Conservation (phyloP, 106 monocot species). For the Vanilla planifolia region DNA sequence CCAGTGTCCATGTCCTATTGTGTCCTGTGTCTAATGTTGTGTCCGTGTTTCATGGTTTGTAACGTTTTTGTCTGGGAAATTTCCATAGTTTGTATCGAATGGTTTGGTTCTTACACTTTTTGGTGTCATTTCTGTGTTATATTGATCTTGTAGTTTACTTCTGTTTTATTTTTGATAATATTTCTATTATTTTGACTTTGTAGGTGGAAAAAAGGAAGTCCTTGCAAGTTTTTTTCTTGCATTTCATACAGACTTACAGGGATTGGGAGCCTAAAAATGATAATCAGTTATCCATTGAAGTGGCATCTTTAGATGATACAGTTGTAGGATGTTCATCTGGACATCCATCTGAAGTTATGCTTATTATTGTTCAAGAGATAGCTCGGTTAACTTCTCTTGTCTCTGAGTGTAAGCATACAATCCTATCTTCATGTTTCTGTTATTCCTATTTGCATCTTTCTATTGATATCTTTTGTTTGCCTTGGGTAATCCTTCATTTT, state of each 20-base stretch:
- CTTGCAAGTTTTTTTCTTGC: constrained; percentile 70
- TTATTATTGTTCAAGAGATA: constrained; percentile 87
- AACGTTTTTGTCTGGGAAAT: not conserved
- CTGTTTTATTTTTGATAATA: too few species aligned
- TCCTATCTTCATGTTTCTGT: constrained; percentile 1
- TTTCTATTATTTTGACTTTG: constrained; percentile 10
- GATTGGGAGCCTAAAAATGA: constrained; percentile 74
- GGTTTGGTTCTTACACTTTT: not conserved
- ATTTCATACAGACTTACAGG: constrained; percentile 73
- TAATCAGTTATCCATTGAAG: constrained; percentile 22
- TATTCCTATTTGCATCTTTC: not conserved
- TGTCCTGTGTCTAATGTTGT: too few species aligned
- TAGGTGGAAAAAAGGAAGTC: constrained; percentile 83
- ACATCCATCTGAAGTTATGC: constrained; percentile 91
- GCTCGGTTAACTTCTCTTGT: constrained; percentile 69
- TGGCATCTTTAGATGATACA: constrained; percentile 33
- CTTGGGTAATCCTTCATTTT: too few species aligned
- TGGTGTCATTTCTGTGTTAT: not conserved
- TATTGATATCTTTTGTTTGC: too few species aligned
- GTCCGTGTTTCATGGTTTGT: too few species aligned
- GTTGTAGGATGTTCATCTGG: constrained; percentile 68
- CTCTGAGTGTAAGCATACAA: constrained; percentile 63
- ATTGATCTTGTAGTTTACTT: not conserved
- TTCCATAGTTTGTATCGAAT: not conserved
- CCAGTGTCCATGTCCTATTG: too few species aligned